Evolutionary conservation across 495 filamentous ascomycete species (phyloP).

Genomic region (Penicillium ucsense): DNA sequence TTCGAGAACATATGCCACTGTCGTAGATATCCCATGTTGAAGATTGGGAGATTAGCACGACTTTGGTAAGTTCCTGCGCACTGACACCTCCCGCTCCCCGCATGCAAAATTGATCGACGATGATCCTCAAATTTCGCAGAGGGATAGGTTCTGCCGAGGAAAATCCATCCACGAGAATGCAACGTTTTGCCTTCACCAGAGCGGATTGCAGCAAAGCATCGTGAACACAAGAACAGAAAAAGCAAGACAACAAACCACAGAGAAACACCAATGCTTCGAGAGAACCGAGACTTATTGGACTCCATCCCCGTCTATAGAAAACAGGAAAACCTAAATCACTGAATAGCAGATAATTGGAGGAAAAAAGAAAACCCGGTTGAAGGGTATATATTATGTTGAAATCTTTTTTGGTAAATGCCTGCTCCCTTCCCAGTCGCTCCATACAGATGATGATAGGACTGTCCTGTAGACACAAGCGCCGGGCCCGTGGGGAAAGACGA

Average conservation of each 20-base stretch:
- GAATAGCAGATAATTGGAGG: not conserved
- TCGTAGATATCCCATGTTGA: no score
- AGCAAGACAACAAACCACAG: not conserved
- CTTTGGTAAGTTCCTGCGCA: no score
- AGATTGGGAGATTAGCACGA: no score
- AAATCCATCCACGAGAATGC: no score
- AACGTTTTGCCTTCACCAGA: no score
- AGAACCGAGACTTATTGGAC: not conserved
- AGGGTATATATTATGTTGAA: constrained; percentile 22
- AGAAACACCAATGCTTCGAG: constrained; percentile 4
- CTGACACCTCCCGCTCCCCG: no score
- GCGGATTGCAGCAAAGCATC: no score
- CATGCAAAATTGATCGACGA: no score
- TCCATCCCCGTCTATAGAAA: constrained; percentile 4
- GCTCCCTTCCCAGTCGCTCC: constrained; percentile 10
- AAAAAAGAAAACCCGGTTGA: not conserved
- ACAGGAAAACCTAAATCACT: constrained; percentile 4
- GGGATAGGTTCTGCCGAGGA: no score
- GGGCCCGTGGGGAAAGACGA: constrained; percentile 13
- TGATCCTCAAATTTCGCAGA: no score
- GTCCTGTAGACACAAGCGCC: constrained; percentile 11
- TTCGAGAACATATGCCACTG: no score
- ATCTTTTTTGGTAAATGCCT: constrained; percentile 14
- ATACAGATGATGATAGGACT: not conserved
- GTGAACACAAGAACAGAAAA: no score